Evolutionary conservation across 768 basidiomycete genomes (phyloP), one percentile per base, ranked within the genome.

Genomic region (Mycena indigotica): DNA sequence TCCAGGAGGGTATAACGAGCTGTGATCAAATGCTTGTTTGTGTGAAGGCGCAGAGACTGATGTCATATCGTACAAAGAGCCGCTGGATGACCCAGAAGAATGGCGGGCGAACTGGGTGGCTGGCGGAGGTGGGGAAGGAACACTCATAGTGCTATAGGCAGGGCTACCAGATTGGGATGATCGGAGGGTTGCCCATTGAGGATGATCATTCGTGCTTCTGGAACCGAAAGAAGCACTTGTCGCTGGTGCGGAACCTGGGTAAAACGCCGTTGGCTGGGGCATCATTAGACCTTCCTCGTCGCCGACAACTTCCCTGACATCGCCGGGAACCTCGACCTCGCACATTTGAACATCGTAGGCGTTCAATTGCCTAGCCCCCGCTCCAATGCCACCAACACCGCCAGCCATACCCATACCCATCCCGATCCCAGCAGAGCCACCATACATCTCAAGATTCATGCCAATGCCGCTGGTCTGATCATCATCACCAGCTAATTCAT

Each of bases 41-140:
- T 87, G 85, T 38, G 88, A 83, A 15, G 90, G 86, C 1, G 87
- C 87, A 10, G 88, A 87, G 53, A 85, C 72, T 24, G 84, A 81
- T 0, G 80, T 73, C 28, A 79, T 48, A 12, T 80, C 72, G 26
- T 75, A 49, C 57, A 64, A 58, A 62, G 71, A 50, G 63, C 58
- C n/a, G 69, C 66, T n/a, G 67, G 72, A 19, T 66, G 71, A 29
- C 65, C 67, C 16, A 71, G 72, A 25, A 66, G 70, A 13, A 70
- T 58, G 61, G 38, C 55, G 62, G n/a, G 49, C 29, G 48, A 53
- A 63, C 35, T 35, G 55, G 19, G 46, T n/a, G 26, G 28, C 46
- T 25, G 65, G 46, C 64, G 70, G 70, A 1, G 75, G 74, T 4
- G 79, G 74, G 4, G 80, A 77, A 1, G 78, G 71, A 16, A 71